These are phyloP conservation scores for Phaffomyces opuntiae DNA, from an alignment of 805 yeast genomes.

Conservation along the genomic window DNA sequence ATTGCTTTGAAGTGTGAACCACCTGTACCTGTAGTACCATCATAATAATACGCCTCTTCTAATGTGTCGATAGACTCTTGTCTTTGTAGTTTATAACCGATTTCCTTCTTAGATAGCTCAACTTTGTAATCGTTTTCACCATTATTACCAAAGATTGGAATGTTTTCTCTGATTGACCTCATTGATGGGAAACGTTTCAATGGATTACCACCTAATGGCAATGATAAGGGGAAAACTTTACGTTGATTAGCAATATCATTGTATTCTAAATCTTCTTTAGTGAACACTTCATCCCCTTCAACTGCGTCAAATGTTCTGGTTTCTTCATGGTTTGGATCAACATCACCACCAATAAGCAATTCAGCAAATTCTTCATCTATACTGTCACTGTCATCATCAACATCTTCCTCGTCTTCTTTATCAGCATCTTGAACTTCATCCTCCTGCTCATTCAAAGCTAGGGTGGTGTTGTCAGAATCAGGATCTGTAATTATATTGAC, in stretches of 20 bases:
- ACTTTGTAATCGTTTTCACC: slow-evolving; percentile 5
- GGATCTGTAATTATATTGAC: not conserved
- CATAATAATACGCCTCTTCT: slow-evolving; percentile 57
- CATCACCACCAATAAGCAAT: slow-evolving; percentile 38
- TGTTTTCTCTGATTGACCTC: slow-evolving; percentile 9
- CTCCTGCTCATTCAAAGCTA: not conserved
- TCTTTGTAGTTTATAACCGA: slow-evolving; percentile 32
- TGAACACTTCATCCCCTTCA: slow-evolving; percentile 6
- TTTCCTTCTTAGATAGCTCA: slow-evolving; percentile 14
- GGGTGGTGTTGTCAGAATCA: not conserved
- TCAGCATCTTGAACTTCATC: not conserved
- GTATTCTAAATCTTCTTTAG: slow-evolving; percentile 15
- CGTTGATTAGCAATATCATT: slow-evolving; percentile 19
- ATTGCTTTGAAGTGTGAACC: slow-evolving; percentile 67
- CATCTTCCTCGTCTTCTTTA: not conserved
- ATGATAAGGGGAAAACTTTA: slow-evolving; percentile 29
- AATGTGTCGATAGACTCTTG: slow-evolving; percentile 52
- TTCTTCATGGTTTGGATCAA: too few species aligned
- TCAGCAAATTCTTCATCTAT: slow-evolving; percentile 6
- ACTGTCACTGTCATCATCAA: not conserved
- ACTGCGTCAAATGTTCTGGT: too few species aligned
- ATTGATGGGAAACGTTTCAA: slow-evolving; percentile 20
- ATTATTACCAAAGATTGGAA: slow-evolving; percentile 17
- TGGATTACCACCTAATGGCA: slow-evolving; percentile 33
- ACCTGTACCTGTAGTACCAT: slow-evolving; percentile 46